phyloP scores from a whole-genome alignment of 306 rosid species.

The Cajanus cajan region DNA sequence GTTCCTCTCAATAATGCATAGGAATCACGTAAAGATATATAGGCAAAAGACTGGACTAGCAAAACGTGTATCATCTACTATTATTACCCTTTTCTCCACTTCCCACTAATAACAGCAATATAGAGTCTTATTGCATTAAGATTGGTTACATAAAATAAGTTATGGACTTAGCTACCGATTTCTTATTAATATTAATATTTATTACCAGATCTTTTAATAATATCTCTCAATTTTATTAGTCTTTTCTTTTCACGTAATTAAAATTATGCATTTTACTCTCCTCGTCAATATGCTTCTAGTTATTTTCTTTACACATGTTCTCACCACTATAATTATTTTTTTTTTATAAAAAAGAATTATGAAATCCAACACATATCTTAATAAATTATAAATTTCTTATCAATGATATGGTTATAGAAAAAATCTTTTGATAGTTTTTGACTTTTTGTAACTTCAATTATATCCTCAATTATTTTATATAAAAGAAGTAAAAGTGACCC shows the following conservation, averaged over 20 bases:
- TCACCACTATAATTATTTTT: background rate
- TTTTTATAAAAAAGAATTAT: too few species aligned
- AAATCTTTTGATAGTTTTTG: too few species aligned
- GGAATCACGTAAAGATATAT: conserved; percentile 76
- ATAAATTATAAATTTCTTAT: too few species aligned
- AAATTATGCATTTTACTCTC: background rate
- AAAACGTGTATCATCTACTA: conserved; percentile 37
- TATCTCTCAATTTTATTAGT: background rate
- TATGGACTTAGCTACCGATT: background rate
- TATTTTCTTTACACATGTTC: background rate
- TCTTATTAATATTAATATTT: background rate
- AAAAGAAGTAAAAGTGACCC: too few species aligned
- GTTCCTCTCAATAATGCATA: conserved; percentile 75
- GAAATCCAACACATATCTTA: too few species aligned
- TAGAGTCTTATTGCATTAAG: background rate
- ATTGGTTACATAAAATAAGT: too few species aligned
- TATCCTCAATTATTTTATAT: too few species aligned
- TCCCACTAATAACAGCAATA: background rate
- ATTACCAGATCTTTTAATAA: background rate
- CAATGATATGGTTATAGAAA: too few species aligned
- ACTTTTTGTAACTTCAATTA: too few species aligned
- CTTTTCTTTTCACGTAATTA: background rate
- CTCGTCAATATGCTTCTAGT: background rate
- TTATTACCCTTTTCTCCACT: conserved; percentile 10
- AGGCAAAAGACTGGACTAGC: conserved; percentile 29